Evolutionary conservation across 257 asterid species (phyloP).

Genomic region (Schizonepeta tenuifolia): DNA sequence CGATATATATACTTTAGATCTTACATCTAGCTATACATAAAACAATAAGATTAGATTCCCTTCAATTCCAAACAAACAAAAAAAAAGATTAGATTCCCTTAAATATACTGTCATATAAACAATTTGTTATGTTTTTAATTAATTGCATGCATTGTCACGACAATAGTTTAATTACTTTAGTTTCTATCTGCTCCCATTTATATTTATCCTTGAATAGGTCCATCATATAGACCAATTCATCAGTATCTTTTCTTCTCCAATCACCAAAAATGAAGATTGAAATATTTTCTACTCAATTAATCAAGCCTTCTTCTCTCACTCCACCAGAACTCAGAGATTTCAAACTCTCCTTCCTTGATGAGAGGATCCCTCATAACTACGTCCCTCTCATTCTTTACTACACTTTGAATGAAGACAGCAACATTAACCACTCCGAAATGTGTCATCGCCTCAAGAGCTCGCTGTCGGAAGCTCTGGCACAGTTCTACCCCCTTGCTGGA

Average conservation of each 20-base stretch:
- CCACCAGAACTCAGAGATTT: slow-evolving; percentile 45
- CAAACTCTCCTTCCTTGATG: slow-evolving; percentile 65
- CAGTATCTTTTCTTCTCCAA: neutral
- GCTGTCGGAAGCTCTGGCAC: slow-evolving; percentile 47
- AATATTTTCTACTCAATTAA: slow-evolving; percentile 36
- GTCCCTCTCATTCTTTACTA: slow-evolving; percentile 64
- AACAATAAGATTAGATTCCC: neutral
- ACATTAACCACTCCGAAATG: slow-evolving; percentile 33
- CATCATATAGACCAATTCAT: neutral
- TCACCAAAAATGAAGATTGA: slow-evolving; percentile 43
- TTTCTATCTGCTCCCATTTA: neutral
- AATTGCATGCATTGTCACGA: neutral
- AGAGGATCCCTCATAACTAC: slow-evolving; percentile 55
- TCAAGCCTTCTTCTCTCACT: slow-evolving; percentile 64
- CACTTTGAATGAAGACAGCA: slow-evolving; percentile 11
- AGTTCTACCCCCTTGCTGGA: slow-evolving; percentile 68
- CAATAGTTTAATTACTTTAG: neutral
- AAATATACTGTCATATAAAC: neutral
- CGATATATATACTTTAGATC: neutral
- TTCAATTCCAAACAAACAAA: no score
- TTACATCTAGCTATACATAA: neutral
- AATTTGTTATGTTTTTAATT: no score
- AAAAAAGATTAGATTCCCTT: neutral
- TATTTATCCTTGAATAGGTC: neutral
- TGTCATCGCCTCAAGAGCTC: slow-evolving; percentile 44